Percentiles rank a stretch among this genome's conserved stretches.
Evolutionary conservation across 2,329 filamentous ascomycete species (phyloP).

Genomic region (Arthrobotrys iridis): DNA sequence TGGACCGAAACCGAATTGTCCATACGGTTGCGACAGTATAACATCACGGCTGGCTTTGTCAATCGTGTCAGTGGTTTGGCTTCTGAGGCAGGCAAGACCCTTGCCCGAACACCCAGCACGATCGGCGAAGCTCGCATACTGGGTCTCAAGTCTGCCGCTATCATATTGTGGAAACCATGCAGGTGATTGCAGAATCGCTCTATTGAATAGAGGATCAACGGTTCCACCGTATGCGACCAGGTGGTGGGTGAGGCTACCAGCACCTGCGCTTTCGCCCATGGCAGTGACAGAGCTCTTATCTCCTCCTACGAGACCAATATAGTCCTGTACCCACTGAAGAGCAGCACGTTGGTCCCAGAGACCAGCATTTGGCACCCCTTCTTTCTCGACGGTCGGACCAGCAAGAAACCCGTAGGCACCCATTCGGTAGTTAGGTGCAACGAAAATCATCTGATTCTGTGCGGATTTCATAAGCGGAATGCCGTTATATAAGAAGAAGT

Average conservation of each 20-base stretch:
- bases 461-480: slow-evolving; percentile 57
- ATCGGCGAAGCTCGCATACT: slow-evolving; percentile 55
- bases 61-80: slow-evolving; percentile 55
- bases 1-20: slow-evolving; percentile 60
- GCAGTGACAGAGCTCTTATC: slow-evolving; percentile 64
- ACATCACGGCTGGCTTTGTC: slow-evolving; percentile 58
- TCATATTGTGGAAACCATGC: slow-evolving; percentile 57
- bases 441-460: slow-evolving; percentile 63
- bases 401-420: slow-evolving; percentile 66
- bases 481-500: slow-evolving; percentile 57
- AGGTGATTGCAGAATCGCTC: slow-evolving; percentile 60
- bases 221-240: slow-evolving; percentile 64
- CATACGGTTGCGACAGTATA: slow-evolving; percentile 56
- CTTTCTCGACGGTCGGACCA: slow-evolving; percentile 63
- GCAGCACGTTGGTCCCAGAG: slow-evolving; percentile 64
- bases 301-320: slow-evolving; percentile 65
- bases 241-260: slow-evolving; percentile 66
- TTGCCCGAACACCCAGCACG: slow-evolving; percentile 60
- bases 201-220: slow-evolving; percentile 63
- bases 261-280: slow-evolving; percentile 67
- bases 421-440: slow-evolving; percentile 65
- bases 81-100: slow-evolving; percentile 60
- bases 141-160: slow-evolving; percentile 38
- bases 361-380: slow-evolving; percentile 64
- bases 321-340: slow-evolving; percentile 66